Conservation (phyloP, 2,329 filamentous ascomycete species). For the Cladorrhinum sp. region DNA sequence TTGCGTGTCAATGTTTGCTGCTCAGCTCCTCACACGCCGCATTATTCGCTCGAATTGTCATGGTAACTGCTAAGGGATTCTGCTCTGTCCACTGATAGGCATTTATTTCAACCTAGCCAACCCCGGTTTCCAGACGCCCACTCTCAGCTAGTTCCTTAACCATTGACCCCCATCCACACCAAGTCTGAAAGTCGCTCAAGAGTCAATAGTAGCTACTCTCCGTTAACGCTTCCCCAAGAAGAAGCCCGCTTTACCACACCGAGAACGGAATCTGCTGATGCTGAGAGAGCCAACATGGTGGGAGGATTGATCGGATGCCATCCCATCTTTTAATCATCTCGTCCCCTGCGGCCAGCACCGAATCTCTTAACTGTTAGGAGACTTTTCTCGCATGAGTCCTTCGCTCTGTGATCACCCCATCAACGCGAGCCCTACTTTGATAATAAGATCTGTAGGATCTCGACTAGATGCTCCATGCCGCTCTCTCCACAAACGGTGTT, state of each 20-base stretch:
- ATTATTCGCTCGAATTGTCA: slow-evolving; percentile 20
- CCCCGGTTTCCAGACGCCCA: not conserved
- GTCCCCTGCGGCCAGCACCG: too few relatives aligned
- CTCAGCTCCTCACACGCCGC: not conserved
- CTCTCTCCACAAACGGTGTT: not conserved
- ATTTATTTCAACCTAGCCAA: slow-evolving; percentile 12
- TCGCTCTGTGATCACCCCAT: not conserved
- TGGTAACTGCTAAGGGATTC: slow-evolving; percentile 21
- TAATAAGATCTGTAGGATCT: not conserved
- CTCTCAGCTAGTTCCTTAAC: not conserved
- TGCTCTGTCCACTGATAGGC: slow-evolving; percentile 14
- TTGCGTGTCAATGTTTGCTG: slow-evolving; percentile 7
- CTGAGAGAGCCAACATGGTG: not conserved
- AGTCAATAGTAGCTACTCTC: not conserved
- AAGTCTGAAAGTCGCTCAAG: slow-evolving; percentile 1
- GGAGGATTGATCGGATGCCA: not conserved
- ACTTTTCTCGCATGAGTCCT: not conserved
- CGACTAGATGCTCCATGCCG: not conserved
- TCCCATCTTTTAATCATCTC: not conserved
- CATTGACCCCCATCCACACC: not conserved
- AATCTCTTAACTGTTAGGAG: not conserved
- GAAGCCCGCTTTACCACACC: not conserved
- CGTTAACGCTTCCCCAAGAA: not conserved
- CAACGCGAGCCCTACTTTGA: not conserved
- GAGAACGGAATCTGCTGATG: not conserved